These are phyloP conservation scores for Lepidopterella palustris DNA, from an alignment of 495 filamentous ascomycete genomes.

Conservation along the genomic window DNA sequence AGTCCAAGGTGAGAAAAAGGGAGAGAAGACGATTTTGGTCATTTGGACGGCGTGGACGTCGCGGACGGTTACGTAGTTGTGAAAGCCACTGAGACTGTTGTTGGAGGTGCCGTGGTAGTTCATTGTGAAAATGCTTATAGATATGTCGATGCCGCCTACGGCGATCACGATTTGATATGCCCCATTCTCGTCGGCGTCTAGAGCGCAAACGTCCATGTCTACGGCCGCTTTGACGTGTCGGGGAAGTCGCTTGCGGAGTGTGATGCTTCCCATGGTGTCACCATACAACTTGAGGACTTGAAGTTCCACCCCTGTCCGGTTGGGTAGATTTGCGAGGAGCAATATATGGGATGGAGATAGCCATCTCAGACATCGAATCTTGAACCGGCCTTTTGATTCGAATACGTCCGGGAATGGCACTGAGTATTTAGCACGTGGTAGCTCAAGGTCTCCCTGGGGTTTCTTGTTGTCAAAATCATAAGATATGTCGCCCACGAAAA, in stretches of 20 bases:
- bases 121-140: slow-evolving; percentile 52
- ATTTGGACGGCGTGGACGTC: slow-evolving; percentile 79
- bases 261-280: slow-evolving; percentile 30
- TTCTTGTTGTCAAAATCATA: slow-evolving; percentile 43
- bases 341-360: slow-evolving; percentile 49
- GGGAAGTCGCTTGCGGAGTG: slow-evolving; percentile 50
- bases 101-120: slow-evolving; percentile 46
- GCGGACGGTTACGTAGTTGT: slow-evolving; percentile 56
- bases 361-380: slow-evolving; percentile 52
- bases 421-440: slow-evolving; percentile 55
- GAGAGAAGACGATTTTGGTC: slow-evolving; percentile 75
- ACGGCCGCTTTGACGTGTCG: slow-evolving; percentile 57
- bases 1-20: slow-evolving; percentile 52
- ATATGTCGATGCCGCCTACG: slow-evolving; percentile 74
- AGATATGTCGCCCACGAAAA: slow-evolving; percentile 52
- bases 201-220: slow-evolving; percentile 65
- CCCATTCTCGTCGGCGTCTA: slow-evolving; percentile 42
- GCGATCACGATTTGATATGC: slow-evolving; percentile 74
- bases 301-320: slow-evolving; percentile 60
- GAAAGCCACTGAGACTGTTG: slow-evolving; percentile 52
- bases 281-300: slow-evolving; percentile 53
- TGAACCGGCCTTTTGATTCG: slow-evolving; percentile 32
- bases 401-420: slow-evolving; percentile 48
- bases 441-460: slow-evolving; percentile 43
- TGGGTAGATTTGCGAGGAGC: slow-evolving; percentile 40